Conservation (phyloP, 2,329 filamentous ascomycete genomes). For the Lasiodiplodia theobromae region DNA sequence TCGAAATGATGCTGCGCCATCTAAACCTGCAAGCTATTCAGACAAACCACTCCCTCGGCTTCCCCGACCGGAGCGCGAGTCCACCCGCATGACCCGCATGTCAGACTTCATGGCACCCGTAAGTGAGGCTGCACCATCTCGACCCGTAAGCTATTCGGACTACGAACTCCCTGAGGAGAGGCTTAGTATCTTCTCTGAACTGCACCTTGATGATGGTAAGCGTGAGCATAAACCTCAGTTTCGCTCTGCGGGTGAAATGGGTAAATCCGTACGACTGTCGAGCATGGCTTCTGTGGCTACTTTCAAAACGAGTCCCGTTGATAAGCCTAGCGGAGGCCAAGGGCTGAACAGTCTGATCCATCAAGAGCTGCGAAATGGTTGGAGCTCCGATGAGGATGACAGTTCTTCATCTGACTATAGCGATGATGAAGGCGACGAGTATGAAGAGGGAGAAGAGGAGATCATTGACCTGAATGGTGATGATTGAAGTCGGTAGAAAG, state of each 20-base stretch:
- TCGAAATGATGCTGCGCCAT: neutral
- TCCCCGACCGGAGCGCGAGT: neutral
- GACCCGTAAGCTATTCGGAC: neutral
- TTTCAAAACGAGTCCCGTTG: neutral
- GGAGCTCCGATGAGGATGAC: conserved; percentile 38
- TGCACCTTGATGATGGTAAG: neutral
- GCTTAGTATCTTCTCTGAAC: neutral
- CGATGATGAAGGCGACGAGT: neutral
- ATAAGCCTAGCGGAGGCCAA: neutral
- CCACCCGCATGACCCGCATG: neutral
- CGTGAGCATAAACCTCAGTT: neutral
- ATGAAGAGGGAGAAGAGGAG: neutral
- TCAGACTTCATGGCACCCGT: neutral
- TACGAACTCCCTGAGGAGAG: neutral
- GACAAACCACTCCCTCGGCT: neutral
- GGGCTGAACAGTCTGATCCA: neutral
- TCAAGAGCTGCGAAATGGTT: conserved; percentile 30
- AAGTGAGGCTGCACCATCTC: neutral
- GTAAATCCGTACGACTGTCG: neutral
- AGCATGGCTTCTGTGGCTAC: neutral
- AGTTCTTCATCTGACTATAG: conserved; percentile 22
- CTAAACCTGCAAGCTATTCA: neutral
- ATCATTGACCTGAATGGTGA: neutral
- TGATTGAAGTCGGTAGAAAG: neutral
- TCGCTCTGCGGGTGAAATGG: neutral